A percentile compares a stretch with the other conserved stretches of the same genome.
phyloP scores from a whole-genome alignment of 371 early-diverging fungal species.

The Mucor plumbeus region DNA sequence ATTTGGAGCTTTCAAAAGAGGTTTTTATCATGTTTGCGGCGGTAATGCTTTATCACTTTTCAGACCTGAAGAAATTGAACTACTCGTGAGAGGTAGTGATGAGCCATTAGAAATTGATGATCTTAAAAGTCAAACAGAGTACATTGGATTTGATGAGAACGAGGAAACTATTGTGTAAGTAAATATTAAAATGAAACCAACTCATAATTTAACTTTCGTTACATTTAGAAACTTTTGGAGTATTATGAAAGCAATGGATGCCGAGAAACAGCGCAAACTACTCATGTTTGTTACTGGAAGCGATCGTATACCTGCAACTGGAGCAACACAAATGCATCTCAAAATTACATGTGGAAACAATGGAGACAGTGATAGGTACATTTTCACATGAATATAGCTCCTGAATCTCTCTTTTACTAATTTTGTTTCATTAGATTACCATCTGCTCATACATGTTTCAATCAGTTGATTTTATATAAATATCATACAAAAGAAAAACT shows the following conservation, averaged over 20 bases:
- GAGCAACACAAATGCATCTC: slow-evolving; percentile 77
- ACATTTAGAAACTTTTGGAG: slow-evolving; percentile 83
- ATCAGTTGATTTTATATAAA: slow-evolving; percentile 86
- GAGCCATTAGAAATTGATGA: slow-evolving; percentile 82
- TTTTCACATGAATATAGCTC: background rate
- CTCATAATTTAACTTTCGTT: background rate
- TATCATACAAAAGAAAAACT: slow-evolving; percentile 83
- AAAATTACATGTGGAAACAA: slow-evolving; percentile 83
- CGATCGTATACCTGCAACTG: slow-evolving; percentile 94
- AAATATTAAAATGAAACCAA: background rate
- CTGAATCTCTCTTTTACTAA: background rate
- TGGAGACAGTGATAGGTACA: slow-evolving; percentile 53
- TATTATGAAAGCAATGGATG: slow-evolving; percentile 74
- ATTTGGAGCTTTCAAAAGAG: slow-evolving; percentile 90
- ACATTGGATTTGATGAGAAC: slow-evolving; percentile 69
- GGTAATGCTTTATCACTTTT: slow-evolving; percentile 90
- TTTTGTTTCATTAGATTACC: slow-evolving; percentile 69
- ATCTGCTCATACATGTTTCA: slow-evolving; percentile 97
- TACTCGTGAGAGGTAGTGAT: slow-evolving; percentile 92
- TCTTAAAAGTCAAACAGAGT: slow-evolving; percentile 80
- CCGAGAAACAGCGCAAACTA: slow-evolving; percentile 77
- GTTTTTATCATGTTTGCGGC: slow-evolving; percentile 92
- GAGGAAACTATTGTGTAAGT: slow-evolving; percentile 62
- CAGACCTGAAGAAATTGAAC: slow-evolving; percentile 95
- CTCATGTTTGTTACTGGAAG: slow-evolving; percentile 97